Conservation (phyloP, 805 yeast genomes). For the Candida suzukii region DNA sequence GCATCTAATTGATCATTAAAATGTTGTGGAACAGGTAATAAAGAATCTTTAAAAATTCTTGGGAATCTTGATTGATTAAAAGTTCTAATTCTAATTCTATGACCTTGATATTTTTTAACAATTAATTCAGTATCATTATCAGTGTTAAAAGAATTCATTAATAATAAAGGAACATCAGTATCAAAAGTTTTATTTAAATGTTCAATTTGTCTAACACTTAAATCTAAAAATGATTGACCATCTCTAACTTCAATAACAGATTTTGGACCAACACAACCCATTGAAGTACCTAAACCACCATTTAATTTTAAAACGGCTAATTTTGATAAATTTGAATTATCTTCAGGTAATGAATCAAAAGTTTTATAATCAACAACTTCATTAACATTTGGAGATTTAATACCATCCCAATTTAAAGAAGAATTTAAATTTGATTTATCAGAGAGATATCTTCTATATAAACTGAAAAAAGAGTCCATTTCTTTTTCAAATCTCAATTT, state of each 20-base stretch:
- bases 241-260: constrained; percentile 98
- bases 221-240: constrained; percentile 93
- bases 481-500: constrained; percentile 71
- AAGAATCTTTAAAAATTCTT: constrained; percentile 90
- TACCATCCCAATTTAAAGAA: constrained; percentile 84
- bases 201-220: constrained; percentile 95
- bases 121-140: constrained; percentile 92
- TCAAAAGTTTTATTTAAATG: constrained; percentile 84
- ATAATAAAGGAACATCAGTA: constrained; percentile 89
- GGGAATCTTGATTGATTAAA: constrained; percentile 98
- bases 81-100: constrained; percentile 88
- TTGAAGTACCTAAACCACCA: constrained; percentile 98
- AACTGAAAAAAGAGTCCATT: constrained; percentile 90
- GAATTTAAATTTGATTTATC: constrained; percentile 77
- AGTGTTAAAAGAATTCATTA: constrained; percentile 98
- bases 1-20: constrained; percentile 68
- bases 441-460: constrained; percentile 85
- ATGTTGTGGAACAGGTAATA: constrained; percentile 85
- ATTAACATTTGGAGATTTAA: constrained; percentile 80
- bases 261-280: constrained; percentile 99
- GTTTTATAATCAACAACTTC: constrained; percentile 79
- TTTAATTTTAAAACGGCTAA: constrained; percentile 93
- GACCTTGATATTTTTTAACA: constrained; percentile 95
- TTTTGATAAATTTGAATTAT: constrained; percentile 53
- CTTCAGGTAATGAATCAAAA: constrained; percentile 33